Evolutionary conservation across 768 basidiomycete species (phyloP), one percentile per base, ranked within the genome.

Genomic region (Trametes villosa): DNA sequence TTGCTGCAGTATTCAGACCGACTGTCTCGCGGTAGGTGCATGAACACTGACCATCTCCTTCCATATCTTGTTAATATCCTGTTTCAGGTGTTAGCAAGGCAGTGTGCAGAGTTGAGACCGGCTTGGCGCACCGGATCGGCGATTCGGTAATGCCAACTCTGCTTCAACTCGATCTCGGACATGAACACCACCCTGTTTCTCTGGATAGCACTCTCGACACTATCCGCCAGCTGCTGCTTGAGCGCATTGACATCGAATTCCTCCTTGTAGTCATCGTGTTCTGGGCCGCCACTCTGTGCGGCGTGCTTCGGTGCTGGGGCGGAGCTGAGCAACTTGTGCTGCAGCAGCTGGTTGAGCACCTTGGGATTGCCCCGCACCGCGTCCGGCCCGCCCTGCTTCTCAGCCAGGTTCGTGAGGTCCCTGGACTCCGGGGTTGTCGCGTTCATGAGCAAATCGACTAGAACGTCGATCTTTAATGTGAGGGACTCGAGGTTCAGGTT

Each of bases 41-140:
- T 8, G 31, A 8, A 34, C 22, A 2, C 22, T 26, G 29, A 82
- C 83, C 82, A 83, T 83, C 22, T 81, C 79, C 67, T 79, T 81
- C 84, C 83, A 84, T 0, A 84, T 72, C 7, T 66, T 70, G 55
- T 75, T 77, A 18, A 84, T 68, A 55, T 84, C 81, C 83, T 83
- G 61, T 6, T 20, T 24, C 22, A 18, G n/a, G n/a, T n/a, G n/a
- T n/a, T n/a, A n/a, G n/a, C n/a, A n/a, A n/a, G n/a, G n/a, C n/a
- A n/a, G n/a, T n/a, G n/a, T n/a, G n/a, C n/a, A n/a, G n/a, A n/a
- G n/a, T n/a, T n/a, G n/a, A n/a, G n/a, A n/a, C n/a, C n/a, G n/a
- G n/a, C n/a, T n/a, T n/a, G 60, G 74, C 68, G 55, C 49, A 74
- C 74, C 17, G 69, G 68, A 63, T 85, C 78, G 1, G 68, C 64